These are phyloP conservation scores for Fomitopsis betulina DNA, from an alignment of 1,284 basidiomycete genomes.

Conservation along the genomic window DNA sequence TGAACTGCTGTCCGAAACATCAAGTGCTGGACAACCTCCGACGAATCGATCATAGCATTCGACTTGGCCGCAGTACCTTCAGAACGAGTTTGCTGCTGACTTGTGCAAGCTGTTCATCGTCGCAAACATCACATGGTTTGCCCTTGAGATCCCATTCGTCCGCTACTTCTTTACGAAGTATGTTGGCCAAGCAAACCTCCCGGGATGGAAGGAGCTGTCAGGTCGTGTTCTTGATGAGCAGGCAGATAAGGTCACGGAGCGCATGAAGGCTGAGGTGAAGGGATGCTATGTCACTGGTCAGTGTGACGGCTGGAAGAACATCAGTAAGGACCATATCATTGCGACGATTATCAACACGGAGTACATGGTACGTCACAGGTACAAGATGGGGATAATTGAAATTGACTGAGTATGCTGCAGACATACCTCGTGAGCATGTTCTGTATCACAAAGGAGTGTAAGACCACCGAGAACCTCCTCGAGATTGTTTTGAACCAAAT, in stretches of 20 bases:
- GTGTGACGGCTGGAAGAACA: constrained; percentile 32
- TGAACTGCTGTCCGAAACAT: no score
- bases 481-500: constrained; percentile 24
- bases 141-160: constrained; percentile 2
- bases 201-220: background rate
- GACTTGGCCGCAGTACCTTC: background rate
- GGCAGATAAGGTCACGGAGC: constrained; percentile 13
- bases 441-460: constrained; percentile 20
- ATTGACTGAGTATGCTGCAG: no score
- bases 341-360: constrained; percentile 4
- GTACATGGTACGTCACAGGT: constrained; percentile 5
- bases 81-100: constrained; percentile 7
- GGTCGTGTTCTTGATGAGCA: constrained; percentile 8
- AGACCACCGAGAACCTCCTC: constrained; percentile 29
- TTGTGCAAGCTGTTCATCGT: constrained; percentile 8
- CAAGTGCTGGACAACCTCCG: background rate
- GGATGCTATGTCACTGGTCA: constrained; percentile 16
- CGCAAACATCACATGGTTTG: constrained; percentile 4
- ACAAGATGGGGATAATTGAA: no score
- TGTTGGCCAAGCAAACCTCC: constrained; percentile 1
- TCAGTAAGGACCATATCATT: constrained; percentile 19
- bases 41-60: background rate
- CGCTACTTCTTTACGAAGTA: constrained; percentile 9
- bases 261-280: background rate
- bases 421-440: background rate